These are phyloP conservation scores for Candida sp. DNA, from an alignment of 1,139 yeast genomes.

Conservation along the genomic window DNA sequence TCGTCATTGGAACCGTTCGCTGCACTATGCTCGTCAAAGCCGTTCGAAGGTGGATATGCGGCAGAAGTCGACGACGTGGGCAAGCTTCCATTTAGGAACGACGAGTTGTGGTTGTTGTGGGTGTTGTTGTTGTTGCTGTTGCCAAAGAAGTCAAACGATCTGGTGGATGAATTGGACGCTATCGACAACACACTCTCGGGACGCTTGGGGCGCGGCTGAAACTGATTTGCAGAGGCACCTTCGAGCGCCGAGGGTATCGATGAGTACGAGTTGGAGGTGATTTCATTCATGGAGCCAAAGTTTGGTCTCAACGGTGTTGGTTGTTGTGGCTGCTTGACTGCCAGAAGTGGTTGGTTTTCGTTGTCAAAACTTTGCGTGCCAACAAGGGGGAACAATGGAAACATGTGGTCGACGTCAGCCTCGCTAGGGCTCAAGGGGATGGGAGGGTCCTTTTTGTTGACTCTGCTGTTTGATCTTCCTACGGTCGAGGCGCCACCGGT, in stretches of 20 bases:
- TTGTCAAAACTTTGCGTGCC: slow-evolving; percentile 49
- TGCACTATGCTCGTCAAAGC: slow-evolving; percentile 8
- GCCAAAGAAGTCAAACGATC: slow-evolving; percentile 18
- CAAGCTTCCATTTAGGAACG: slow-evolving; percentile 21
- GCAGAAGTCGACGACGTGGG: slow-evolving; percentile 31
- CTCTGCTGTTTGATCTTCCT: not conserved
- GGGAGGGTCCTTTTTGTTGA: not conserved
- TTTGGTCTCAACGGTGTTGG: slow-evolving; percentile 13
- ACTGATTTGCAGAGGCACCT: slow-evolving; percentile 15
- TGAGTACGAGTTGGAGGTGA: slow-evolving; percentile 5
- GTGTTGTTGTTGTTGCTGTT: not conserved
- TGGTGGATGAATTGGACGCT: slow-evolving; percentile 42
- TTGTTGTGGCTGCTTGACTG: slow-evolving; percentile 14
- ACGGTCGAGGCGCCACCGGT: not conserved
- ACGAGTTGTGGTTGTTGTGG: slow-evolving; percentile 9
- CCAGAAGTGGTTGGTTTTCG: slow-evolving; percentile 41
- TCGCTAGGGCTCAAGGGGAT: slow-evolving; percentile 14
- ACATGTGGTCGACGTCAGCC: slow-evolving; percentile 32
- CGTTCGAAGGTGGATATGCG: slow-evolving; percentile 34
- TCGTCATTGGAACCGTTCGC: slow-evolving; percentile 5
- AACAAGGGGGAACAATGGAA: slow-evolving; percentile 57
- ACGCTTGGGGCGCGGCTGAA: slow-evolving; percentile 36
- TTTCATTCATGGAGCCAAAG: not conserved
- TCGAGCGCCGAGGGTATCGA: slow-evolving; percentile 7
- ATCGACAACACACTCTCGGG: slow-evolving; percentile 49